Percentiles rank a stretch among this genome's conserved stretches.
Evolutionary conservation across 2,329 filamentous ascomycete genomes (phyloP).

Genomic region (Stylonectria norvegica): DNA sequence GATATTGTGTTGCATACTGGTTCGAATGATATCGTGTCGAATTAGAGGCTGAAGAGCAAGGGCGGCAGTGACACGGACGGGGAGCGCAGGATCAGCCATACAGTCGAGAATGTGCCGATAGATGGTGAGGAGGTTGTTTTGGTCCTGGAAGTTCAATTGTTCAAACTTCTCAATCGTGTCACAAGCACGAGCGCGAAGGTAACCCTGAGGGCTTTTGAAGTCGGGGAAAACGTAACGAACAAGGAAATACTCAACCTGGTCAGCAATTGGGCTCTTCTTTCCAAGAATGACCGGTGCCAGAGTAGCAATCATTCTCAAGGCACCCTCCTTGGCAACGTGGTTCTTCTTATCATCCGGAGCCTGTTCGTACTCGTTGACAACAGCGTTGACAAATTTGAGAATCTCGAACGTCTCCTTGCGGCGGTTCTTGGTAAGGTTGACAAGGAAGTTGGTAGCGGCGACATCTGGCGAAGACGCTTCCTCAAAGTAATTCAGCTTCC

Average conservation of each 20-base stretch:
- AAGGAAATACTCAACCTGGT: constrained; percentile 97
- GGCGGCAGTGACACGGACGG: constrained; percentile 90
- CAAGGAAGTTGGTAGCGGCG: constrained; percentile 92
- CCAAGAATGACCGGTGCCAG: constrained; percentile 89
- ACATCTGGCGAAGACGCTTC: constrained; percentile 94
- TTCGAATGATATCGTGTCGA: constrained; percentile 87
- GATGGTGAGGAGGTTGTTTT: constrained; percentile 91
- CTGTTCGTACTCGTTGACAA: constrained; percentile 89
- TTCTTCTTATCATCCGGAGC: constrained; percentile 87
- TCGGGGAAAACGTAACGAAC: constrained; percentile 98
- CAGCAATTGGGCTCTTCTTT: constrained; percentile 97
- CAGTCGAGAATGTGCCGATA: constrained; percentile 96
- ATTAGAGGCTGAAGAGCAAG: constrained; percentile 94
- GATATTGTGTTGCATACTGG: constrained; percentile 96
- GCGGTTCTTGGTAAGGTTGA: constrained; percentile 88
- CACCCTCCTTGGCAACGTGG: constrained; percentile 92
- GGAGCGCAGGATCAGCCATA: constrained; percentile 91
- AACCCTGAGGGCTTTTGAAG: constrained; percentile 88
- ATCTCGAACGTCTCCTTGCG: constrained; percentile 96
- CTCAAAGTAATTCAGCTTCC: constrained; percentile 97
- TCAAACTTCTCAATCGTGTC: constrained; percentile 98
- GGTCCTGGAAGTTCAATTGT: constrained; percentile 93
- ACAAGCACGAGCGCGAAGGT: constrained; percentile 89
- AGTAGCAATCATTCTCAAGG: constrained; percentile 94
- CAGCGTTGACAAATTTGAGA: constrained; percentile 88